phyloP scores from a whole-genome alignment of 1,284 basidiomycete species.

The Coniferiporia weirii region DNA sequence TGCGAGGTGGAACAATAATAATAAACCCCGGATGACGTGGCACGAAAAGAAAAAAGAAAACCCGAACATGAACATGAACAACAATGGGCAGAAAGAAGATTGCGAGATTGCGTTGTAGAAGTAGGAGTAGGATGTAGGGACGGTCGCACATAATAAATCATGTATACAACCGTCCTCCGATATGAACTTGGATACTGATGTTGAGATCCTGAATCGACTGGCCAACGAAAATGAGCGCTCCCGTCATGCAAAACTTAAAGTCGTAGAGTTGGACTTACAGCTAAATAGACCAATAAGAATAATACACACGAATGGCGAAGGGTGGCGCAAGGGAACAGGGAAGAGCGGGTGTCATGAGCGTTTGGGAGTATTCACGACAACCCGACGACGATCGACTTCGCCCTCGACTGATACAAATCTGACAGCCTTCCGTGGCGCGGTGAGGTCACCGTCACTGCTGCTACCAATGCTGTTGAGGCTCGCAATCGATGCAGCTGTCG shows the following conservation, averaged over 20 bases:
- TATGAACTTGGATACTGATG: too few species aligned
- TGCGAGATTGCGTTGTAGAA: background rate
- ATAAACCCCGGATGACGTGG: too few species aligned
- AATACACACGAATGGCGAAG: background rate
- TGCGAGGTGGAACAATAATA: too few species aligned
- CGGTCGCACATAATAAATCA: background rate
- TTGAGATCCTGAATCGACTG: background rate
- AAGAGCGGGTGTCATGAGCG: background rate
- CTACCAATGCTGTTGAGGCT: background rate
- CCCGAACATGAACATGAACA: too few species aligned
- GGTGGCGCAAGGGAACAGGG: background rate
- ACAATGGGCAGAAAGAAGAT: too few species aligned
- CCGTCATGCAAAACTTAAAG: background rate
- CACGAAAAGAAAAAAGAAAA: too few species aligned
- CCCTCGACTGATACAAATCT: constrained; percentile 9
- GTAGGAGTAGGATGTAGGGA: background rate
- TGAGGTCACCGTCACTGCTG: constrained; percentile 7
- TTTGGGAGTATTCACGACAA: background rate
- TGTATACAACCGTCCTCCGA: background rate
- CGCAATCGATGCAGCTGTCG: background rate
- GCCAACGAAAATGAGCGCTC: background rate
- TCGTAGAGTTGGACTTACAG: background rate
- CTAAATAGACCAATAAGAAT: background rate
- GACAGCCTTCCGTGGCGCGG: constrained; percentile 10
- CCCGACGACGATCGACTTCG: background rate